Percentiles rank a stretch among this genome's conserved stretches.
Evolutionary conservation across 805 yeast species (phyloP).

Genomic region (Limtongia smithiae): DNA sequence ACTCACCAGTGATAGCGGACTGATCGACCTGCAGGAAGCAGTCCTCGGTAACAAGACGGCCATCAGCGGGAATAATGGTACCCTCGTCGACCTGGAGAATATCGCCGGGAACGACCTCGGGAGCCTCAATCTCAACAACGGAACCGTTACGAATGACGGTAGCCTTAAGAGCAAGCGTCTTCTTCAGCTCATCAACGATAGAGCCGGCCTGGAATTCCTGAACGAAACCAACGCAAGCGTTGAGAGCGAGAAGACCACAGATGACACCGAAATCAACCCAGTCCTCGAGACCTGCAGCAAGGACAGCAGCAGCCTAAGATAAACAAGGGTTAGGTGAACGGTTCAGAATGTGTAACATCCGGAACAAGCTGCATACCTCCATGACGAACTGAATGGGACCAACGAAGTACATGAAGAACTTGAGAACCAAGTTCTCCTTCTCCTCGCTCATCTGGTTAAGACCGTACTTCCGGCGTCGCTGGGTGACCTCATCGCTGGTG

Average conservation of each 20-base stretch:
- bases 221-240: constrained; percentile 92
- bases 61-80: constrained; percentile 90
- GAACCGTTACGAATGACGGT: constrained; percentile 79
- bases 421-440: constrained; percentile 69
- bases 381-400: constrained; percentile 96
- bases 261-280: constrained; percentile 99
- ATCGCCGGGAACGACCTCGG: constrained; percentile 93
- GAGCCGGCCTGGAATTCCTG: constrained; percentile 99
- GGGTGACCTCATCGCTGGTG: constrained; percentile 68
- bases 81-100: constrained; percentile 89
- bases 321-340: not conserved
- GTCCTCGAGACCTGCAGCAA: constrained; percentile 95
- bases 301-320: constrained; percentile 70
- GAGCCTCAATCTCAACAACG: constrained; percentile 69
- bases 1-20: constrained; percentile 97
- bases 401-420: constrained; percentile 81
- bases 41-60: constrained; percentile 82
- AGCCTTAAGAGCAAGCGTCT: constrained; percentile 89
- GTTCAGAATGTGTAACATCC: not conserved
- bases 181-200: constrained; percentile 93
- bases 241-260: constrained; percentile 77
- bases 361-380: constrained; percentile 46
- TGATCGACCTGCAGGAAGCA: constrained; percentile 89
- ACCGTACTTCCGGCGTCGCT: constrained; percentile 89
- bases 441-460: constrained; percentile 88